Evolutionary conservation across 345 rosid species (phyloP), one percentile per base, ranked within the genome.

Genomic region (Citrus glauca): DNA sequence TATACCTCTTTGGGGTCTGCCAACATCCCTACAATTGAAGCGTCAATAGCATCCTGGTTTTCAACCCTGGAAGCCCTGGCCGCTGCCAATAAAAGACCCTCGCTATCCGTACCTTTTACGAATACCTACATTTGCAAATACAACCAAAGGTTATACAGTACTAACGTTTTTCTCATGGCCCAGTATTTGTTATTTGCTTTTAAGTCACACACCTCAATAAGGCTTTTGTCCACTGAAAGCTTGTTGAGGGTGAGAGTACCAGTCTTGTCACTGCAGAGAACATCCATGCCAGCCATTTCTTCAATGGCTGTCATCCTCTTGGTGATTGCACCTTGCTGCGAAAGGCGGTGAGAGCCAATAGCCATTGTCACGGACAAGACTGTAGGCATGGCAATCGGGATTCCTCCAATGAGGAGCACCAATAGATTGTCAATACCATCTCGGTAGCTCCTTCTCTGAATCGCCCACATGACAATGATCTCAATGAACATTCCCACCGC

Each of bases 301-400:
- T 95, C 97, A n/a, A 95, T 95, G 61, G 99, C 98, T 16, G 99
- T 95, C 99, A 94, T 93, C 83, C 98, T 87, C 86, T 95, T 95
- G 35, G 97, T 95, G 78, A 95, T 95, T 80, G 99, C 99, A 28
- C 99, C 99, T 87, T 95, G 98, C 73, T 92, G 79, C 3, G 97
- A 90, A 42, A 95, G 84, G 60, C 97, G 91, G 77, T 95, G 98
- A 25, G 98, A 94, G 45, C 99, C 99, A 68, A 94, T 92, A 71
- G 99, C 98, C 99, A 95, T 95, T 68, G 99, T 95, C 74, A 95
- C 99, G 2, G 98, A 95, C 85, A 92, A 85, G 33, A 95, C 96
- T 27, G 98, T 95, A 6, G 99, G 99, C 99, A 95, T 95, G 2
- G 99, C 99, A 53, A 95, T 95, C 4, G 99, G 99, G 78, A 95